These are phyloP conservation scores for Nemania sp. DNA, from an alignment of 2,329 filamentous ascomycete species.

Conservation along the genomic window DNA sequence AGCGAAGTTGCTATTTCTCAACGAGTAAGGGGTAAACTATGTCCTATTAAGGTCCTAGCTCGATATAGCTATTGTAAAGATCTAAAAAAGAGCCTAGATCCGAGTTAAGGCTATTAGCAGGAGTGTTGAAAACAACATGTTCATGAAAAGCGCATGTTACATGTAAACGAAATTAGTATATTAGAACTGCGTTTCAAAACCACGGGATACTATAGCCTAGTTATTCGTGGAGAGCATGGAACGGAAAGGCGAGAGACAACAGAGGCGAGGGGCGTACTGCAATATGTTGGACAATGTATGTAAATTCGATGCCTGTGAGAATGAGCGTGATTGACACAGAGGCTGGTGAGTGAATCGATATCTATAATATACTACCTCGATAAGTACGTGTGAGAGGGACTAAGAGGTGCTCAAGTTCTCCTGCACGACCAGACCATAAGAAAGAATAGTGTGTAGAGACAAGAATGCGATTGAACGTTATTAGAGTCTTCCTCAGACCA, in stretches of 20 bases:
- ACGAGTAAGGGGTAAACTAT: no score
- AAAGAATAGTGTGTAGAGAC: no score
- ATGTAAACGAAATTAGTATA: no score
- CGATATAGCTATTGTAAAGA: no score
- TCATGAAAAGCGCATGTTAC: no score
- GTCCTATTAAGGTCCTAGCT: no score
- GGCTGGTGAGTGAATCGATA: not conserved
- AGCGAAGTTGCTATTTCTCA: no score
- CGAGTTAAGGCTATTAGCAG: no score
- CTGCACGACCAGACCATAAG: not conserved
- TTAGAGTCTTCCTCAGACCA: not conserved
- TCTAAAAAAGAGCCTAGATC: no score
- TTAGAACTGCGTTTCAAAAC: slow-evolving; percentile 7
- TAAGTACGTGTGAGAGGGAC: not conserved
- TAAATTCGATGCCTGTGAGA: not conserved
- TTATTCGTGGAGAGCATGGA: slow-evolving; percentile 40
- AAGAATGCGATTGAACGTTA: not conserved
- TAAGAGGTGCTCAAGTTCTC: slow-evolving; percentile 33
- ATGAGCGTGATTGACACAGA: not conserved
- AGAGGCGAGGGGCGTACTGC: slow-evolving; percentile 35
- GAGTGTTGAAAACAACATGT: no score
- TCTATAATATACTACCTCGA: no score
- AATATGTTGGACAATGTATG: not conserved
- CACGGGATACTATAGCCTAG: slow-evolving; percentile 9
- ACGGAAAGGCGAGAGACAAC: slow-evolving; percentile 41